Conservation (phyloP, 768 basidiomycete genomes). For the Suillus subalutaceus region DNA sequence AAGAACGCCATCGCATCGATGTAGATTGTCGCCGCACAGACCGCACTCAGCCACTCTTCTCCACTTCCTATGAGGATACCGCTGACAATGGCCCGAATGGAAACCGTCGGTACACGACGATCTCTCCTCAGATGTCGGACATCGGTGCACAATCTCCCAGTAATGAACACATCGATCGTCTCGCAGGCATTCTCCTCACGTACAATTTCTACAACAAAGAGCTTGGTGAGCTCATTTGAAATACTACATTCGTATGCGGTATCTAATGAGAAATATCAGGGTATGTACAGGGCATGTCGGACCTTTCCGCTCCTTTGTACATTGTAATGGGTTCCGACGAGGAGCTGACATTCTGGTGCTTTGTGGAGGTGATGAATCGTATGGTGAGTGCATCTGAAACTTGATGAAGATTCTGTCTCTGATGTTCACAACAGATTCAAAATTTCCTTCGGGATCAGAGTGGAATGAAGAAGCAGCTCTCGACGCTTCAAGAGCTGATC, state of each 20-base stretch:
- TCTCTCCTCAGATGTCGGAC: conserved; percentile 71
- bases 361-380: conserved; percentile 91
- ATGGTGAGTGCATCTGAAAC: conserved; percentile 62
- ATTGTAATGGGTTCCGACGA: conserved; percentile 90
- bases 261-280: conserved; percentile 47
- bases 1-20: conserved; percentile 93
- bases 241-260: background rate
- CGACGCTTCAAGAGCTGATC: conserved; percentile 87
- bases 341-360: conserved; percentile 94
- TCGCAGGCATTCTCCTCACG: conserved; percentile 84
- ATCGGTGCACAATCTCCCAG: conserved; percentile 87
- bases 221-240: conserved; percentile 57
- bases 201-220: conserved; percentile 91
- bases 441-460: conserved; percentile 97
- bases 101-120: conserved; percentile 64
- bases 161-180: conserved; percentile 90
- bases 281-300: conserved; percentile 99
- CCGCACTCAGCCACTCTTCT: conserved; percentile 88
- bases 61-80: conserved; percentile 42
- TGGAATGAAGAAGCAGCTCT: conserved; percentile 95
- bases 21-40: conserved; percentile 98
- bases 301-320: conserved; percentile 92
- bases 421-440: conserved; percentile 61
- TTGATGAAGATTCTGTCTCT: conserved; percentile 7
- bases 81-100: conserved; percentile 49